A percentile compares a stretch with the other conserved stretches of the same genome.
Evolutionary conservation across 352 stramenopile genomes (phyloP).

Genomic region (Paralagenidium karlingii): DNA sequence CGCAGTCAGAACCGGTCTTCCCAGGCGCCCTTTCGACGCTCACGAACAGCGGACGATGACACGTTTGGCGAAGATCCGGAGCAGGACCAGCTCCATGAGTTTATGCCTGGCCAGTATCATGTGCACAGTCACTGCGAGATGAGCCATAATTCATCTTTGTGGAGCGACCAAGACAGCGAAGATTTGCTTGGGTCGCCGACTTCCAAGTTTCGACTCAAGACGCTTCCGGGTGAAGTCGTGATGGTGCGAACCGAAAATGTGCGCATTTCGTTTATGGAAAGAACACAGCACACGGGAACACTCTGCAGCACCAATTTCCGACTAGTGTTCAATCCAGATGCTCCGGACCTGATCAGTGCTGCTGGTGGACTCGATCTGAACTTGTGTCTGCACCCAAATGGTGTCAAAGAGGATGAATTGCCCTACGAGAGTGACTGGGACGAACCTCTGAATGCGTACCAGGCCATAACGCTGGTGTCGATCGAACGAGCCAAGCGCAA

Average conservation of each 20-base stretch:
- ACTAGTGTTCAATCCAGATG: constrained; percentile 53
- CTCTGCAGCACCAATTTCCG: constrained; percentile 76
- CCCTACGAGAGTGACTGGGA: constrained; percentile 25
- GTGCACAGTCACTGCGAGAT: too few species aligned
- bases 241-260: constrained; percentile 52
- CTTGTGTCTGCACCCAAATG: too few species aligned
- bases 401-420: constrained; percentile 25
- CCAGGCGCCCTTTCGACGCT: constrained; percentile 6
- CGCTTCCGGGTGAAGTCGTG: constrained; percentile 48
- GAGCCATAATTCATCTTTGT: too few species aligned
- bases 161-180: constrained; percentile 7
- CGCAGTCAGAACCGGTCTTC: constrained; percentile 11
- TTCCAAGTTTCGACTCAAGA: constrained; percentile 19
- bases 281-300: constrained; percentile 23
- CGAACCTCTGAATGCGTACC: constrained; percentile 32
- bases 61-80: too few species aligned
- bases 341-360: not conserved
- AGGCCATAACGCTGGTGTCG: constrained; percentile 50
- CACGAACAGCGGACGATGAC: not conserved
- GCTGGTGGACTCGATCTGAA: not conserved
- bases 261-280: constrained; percentile 31
- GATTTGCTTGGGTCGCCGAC: constrained; percentile 17
- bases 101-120: too few species aligned
- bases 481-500: constrained; percentile 69
- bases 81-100: too few species aligned